Conservation (phyloP, 2,329 filamentous ascomycete genomes). For the Claviceps humidiphila region DNA sequence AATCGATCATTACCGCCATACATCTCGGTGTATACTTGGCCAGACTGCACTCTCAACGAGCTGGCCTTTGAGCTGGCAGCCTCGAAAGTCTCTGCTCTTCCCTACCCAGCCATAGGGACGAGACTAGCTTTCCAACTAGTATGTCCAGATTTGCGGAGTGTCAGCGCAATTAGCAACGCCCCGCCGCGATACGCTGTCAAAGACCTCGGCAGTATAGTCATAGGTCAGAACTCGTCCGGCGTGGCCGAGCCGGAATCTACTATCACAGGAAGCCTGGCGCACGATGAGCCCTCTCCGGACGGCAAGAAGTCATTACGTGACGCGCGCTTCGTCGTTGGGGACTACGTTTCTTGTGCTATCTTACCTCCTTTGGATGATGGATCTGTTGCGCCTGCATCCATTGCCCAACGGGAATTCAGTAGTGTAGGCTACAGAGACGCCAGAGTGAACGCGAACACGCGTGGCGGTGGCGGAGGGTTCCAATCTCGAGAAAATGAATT, state of each 20-base stretch:
- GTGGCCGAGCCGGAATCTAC: conserved; percentile 27
- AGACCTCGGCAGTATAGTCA: conserved; percentile 70
- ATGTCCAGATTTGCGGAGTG: conserved; percentile 55
- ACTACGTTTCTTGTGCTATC: conserved; percentile 75
- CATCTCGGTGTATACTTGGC: conserved; percentile 78
- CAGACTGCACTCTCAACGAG: conserved; percentile 66
- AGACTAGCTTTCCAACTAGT: conserved; percentile 79
- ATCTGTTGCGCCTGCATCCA: conserved; percentile 51
- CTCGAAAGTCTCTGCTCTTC: conserved; percentile 52
- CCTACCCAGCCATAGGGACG: conserved; percentile 63
- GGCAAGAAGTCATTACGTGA: conserved; percentile 72
- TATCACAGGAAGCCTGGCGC: conserved; percentile 18
- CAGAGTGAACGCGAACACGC: conserved; percentile 14
- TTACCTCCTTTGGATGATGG: conserved; percentile 64
- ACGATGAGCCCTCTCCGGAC: conserved; percentile 43
- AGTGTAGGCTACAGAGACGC: conserved; percentile 3
- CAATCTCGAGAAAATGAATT: conserved; percentile 14
- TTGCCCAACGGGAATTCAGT: conserved; percentile 13
- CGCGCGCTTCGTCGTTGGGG: conserved; percentile 72
- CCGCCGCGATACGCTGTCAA: conserved; percentile 55
- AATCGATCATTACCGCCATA: conserved; percentile 46
- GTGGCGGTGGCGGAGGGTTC: conserved; percentile 13
- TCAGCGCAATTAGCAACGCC: conserved; percentile 13
- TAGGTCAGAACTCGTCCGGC: conserved; percentile 46
- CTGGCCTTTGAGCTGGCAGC: conserved; percentile 64